Evolutionary conservation across 2,329 filamentous ascomycete genomes (phyloP), one percentile per base, ranked within the genome.

Genomic region (Neonectria sp.): DNA sequence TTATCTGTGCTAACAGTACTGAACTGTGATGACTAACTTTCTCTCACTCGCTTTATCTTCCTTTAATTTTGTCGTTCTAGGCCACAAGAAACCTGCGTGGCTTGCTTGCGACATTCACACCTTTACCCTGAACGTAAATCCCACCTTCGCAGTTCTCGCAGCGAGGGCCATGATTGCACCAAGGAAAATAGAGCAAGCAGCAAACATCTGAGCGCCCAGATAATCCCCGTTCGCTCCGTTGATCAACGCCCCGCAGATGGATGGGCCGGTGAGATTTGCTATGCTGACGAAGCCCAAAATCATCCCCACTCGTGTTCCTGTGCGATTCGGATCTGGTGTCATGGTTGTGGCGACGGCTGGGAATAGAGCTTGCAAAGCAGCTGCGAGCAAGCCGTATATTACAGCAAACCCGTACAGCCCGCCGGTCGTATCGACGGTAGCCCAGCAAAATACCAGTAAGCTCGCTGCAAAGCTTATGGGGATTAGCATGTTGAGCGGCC

Each of bases 401-500:
- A 75, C 70, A 0, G 76, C 73, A 25, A 76, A 80, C 0, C 65
- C 72, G 4, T 76, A 79, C 1, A 80, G 55, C 0, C 78, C 78
- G 1, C 65, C 68, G 0, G 60, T 56, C 2, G 67, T 68, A 6
- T 67, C 46, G 6, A 80, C 73, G 0, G 71, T 76, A 0, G 72
- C 65, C 79, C 79, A 80, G 62, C 75, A 79, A 29, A 75, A 80
- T 2, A 79, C 69, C 0, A 78, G 55, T 0, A 77, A 2, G 4
- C 74, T 68, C 0, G 71, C 66, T 4, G 67, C n/a, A 7, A 79
- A 57, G 1, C 73, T 75, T 0, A 77, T 56, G 0, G 86, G 81
- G 27, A 87, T 82, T 29, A 88, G 74, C 4, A 85, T 79, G 70
- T 89, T 90, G 52, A 90, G 74, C 0, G 85, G 81, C 1, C 88